Conservation (phyloP, 805 yeast genomes). For the Saccharomyces kudriavzevii region DNA sequence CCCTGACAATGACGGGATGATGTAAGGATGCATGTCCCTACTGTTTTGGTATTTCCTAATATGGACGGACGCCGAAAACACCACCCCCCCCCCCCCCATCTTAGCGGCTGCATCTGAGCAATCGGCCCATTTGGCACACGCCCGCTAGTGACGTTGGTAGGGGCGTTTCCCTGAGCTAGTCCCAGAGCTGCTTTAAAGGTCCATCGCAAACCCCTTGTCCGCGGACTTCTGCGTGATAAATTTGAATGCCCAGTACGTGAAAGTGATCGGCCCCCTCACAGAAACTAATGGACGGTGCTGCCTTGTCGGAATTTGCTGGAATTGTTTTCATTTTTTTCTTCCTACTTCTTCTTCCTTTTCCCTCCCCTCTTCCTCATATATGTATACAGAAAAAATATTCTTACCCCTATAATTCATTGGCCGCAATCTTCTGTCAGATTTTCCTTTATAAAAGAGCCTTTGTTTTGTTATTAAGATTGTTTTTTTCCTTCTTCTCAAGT, state of each 20-base stretch:
- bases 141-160: neutral
- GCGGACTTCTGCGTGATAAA: neutral
- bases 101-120: neutral
- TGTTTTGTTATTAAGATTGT: neutral
- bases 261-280: neutral
- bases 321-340: neutral
- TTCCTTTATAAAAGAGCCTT: neutral
- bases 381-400: neutral
- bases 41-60: neutral
- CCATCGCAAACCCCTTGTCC: neutral
- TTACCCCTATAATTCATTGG: neutral
- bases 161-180: neutral
- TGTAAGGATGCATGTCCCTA: neutral
- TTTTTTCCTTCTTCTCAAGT: neutral
- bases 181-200: neutral
- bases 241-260: neutral
- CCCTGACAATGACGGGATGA: neutral
- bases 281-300: neutral
- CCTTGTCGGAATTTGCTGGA: neutral
- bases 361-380: neutral
- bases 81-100: neutral
- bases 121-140: neutral
- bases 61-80: neutral
- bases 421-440: neutral
- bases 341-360: neutral